phyloP scores from a whole-genome alignment of 1,284 basidiomycete species.

The Peniophora sp. region DNA sequence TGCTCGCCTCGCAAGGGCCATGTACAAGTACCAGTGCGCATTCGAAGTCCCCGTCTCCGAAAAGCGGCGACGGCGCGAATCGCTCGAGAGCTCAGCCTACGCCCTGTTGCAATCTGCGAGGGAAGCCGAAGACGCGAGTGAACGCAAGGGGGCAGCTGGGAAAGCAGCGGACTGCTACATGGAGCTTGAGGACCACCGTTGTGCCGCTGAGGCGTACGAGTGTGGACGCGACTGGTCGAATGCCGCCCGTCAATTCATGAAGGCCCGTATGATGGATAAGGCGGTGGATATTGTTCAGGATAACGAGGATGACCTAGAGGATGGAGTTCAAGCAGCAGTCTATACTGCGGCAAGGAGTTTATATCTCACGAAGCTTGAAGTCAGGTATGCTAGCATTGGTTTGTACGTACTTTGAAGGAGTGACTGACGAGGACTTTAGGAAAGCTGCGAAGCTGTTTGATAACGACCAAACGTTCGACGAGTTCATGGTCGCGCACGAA shows the following conservation, averaged over 20 bases:
- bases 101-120: not conserved
- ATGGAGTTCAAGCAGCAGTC: not conserved
- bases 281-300: not conserved
- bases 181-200: conserved; percentile 20
- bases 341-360: not conserved
- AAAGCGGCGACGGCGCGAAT: not conserved
- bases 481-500: not conserved
- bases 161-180: conserved; percentile 1
- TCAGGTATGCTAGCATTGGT: not conserved
- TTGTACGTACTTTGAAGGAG: not conserved
- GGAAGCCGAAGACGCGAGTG: not conserved
- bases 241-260: too few relatives aligned
- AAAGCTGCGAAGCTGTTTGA: not conserved
- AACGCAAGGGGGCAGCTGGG: not conserved
- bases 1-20: not conserved
- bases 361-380: not conserved
- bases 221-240: conserved; percentile 13
- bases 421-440: not conserved
- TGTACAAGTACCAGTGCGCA: not conserved
- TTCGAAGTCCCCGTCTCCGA: not conserved
- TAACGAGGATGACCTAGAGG: not conserved
- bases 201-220: conserved; percentile 40
- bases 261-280: not conserved
- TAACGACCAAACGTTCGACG: not conserved
- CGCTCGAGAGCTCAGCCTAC: not conserved